These are phyloP conservation scores for Apiotrichum brassicae DNA, from an alignment of 1,284 basidiomycete genomes.

Conservation along the genomic window DNA sequence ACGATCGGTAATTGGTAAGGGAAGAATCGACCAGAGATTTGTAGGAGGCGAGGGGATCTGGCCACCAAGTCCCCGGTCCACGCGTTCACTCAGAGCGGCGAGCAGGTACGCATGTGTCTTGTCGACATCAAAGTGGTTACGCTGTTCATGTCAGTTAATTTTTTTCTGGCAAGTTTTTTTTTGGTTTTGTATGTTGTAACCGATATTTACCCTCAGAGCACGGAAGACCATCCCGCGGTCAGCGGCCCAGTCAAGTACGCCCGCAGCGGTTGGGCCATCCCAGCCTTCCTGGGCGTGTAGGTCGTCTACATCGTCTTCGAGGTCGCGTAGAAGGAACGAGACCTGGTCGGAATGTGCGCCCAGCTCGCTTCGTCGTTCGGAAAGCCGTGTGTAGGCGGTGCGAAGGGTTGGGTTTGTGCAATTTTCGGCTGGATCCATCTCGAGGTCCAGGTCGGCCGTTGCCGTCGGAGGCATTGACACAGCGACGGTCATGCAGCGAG, in stretches of 20 bases:
- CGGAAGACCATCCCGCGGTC: slow-evolving; percentile 37
- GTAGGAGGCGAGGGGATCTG: slow-evolving; percentile 26
- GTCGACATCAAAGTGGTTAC: slow-evolving; percentile 30
- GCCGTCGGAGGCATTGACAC: no score
- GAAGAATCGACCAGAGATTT: slow-evolving; percentile 35
- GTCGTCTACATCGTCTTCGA: slow-evolving; percentile 33
- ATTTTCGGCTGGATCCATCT: background rate
- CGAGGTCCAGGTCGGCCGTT: background rate
- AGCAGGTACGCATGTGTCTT: slow-evolving; percentile 29
- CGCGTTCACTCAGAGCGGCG: slow-evolving; percentile 19
- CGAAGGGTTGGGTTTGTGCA: background rate
- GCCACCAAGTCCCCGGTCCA: slow-evolving; percentile 22
- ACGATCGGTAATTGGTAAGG: slow-evolving; percentile 31
- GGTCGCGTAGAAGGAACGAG: slow-evolving; percentile 26
- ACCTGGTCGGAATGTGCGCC: slow-evolving; percentile 25
- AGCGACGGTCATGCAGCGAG: no score
- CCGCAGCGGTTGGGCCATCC: slow-evolving; percentile 29
- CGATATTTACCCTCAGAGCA: slow-evolving; percentile 32
- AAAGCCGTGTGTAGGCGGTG: background rate
- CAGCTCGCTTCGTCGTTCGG: slow-evolving; percentile 23
- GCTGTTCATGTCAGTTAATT: slow-evolving; percentile 16
- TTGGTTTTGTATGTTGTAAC: no score
- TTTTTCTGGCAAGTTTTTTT: no score
- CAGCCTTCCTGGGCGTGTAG: slow-evolving; percentile 36
- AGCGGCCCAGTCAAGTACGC: slow-evolving; percentile 35